phyloP scores from a whole-genome alignment of 352 stramenopile genomes.

The Saprolegnia parasitica region DNA sequence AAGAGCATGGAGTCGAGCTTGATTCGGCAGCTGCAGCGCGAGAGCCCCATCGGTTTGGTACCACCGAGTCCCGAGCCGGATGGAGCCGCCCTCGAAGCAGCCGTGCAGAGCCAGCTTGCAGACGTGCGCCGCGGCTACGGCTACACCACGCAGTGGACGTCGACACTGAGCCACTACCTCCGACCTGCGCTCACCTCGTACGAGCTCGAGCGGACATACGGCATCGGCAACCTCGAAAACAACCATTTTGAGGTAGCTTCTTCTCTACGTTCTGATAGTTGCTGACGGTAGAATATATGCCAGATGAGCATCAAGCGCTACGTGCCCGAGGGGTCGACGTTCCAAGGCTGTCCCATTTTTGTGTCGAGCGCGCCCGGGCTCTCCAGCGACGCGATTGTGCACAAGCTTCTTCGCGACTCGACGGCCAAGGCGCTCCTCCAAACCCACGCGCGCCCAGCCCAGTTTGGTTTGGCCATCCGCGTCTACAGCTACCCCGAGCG shows the following conservation, averaged over 20 bases:
- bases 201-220: constrained; percentile 75
- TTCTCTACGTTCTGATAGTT: not conserved
- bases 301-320: constrained; percentile 69
- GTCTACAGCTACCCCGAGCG: constrained; percentile 76
- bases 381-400: constrained; percentile 37
- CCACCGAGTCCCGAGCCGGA: constrained; percentile 33
- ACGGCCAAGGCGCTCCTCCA: constrained; percentile 57
- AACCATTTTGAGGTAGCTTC: constrained; percentile 54
- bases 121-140: constrained; percentile 43
- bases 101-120: constrained; percentile 41
- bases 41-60: constrained; percentile 34
- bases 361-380: constrained; percentile 37
- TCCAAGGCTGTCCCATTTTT: constrained; percentile 78
- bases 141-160: constrained; percentile 65
- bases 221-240: constrained; percentile 61
- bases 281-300: not conserved
- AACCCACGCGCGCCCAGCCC: constrained; percentile 48
- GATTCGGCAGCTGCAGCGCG: constrained; percentile 42
- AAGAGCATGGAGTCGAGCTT: constrained; percentile 49
- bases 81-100: constrained; percentile 29
- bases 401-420: constrained; percentile 40
- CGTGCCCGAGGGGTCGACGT: constrained; percentile 74
- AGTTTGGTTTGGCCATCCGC: constrained; percentile 68
- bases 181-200: constrained; percentile 83
- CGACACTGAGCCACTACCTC: constrained; percentile 71